Base-by-base conservation (phyloP, 176 grass and related monocot species). In the Cymbopogon citratus region DNA sequence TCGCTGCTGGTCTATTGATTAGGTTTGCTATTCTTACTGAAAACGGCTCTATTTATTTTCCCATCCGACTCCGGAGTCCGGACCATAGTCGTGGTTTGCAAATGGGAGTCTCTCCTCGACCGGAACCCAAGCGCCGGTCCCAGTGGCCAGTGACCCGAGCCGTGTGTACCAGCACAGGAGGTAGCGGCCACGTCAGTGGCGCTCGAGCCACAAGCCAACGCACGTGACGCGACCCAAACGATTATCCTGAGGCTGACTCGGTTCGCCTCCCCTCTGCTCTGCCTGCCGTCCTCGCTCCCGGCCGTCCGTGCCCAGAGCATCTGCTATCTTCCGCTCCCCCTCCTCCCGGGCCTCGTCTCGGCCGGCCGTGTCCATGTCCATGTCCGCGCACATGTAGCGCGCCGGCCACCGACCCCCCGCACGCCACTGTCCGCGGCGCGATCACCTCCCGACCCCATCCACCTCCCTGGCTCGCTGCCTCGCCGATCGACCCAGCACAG, bases 351-450 rank as follows among this genome's bases (percentile, higher is more conserved):
- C 40, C 0, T 18, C 13, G 27, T 48, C 18, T 52, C 56, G n/a
- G 21, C 56, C 56, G 56, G 12, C 13, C 28, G 15, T 15, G 60
- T 12, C 31, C 31, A n/a, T n/a, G n/a, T 33, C 31, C n/a, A n/a
- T n/a, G 31, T 33, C 60, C 63, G 62, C 63, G 63, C 77, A 38
- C 18, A 80, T 68, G 77, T 68, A 52, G 77, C 77, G 63, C 45
- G 45, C 67, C 64, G 63, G 63, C 23, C 77, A 66, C 2, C 11
- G 46, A 16, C 14, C 8, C 9, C 85, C 15, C 63, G 63, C 77
- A 6, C 41, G 39, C 44, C 45, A 54, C 18, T 56, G 19, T 56
- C 52, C 19, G 52, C 21, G 18, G 7, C 7, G 51, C 19, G 51
- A 21, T 61, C 23, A 57, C 11, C 45, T 1, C 29, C 23, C 25